Evolutionary conservation across 257 asterid genomes (phyloP).

Genomic region (Parsonsia alboflavescens): DNA sequence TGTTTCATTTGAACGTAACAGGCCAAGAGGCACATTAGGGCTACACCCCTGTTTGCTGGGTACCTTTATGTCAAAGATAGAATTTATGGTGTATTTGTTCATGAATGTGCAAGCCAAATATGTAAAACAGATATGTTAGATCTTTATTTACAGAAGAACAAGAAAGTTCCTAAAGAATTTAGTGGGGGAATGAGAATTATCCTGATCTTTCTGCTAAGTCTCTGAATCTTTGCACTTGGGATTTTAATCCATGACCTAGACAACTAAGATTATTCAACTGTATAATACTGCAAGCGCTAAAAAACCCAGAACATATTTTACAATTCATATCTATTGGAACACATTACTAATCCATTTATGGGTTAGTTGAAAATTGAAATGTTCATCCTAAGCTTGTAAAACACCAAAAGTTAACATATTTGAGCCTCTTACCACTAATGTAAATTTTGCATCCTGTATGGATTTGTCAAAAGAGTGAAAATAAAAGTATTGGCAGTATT

Average conservation of each 20-base stretch:
- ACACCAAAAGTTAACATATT: too few species aligned
- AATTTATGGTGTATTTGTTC: neutral
- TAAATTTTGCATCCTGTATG: too few species aligned
- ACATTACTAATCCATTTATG: neutral
- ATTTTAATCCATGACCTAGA: neutral
- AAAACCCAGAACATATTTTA: too few species aligned
- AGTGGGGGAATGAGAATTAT: neutral
- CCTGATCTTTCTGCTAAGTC: neutral
- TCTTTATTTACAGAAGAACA: too few species aligned
- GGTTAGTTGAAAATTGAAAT: too few species aligned
- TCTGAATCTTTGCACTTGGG: neutral
- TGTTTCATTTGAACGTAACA: neutral
- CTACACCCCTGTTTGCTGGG: neutral
- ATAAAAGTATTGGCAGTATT: neutral
- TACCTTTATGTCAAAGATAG: neutral
- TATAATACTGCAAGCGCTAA: neutral
- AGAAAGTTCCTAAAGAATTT: neutral
- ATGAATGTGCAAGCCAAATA: neutral
- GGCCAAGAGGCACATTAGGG: neutral
- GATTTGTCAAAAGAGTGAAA: neutral
- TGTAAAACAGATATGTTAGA: neutral
- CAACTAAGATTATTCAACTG: too few species aligned
- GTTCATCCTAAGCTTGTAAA: too few species aligned
- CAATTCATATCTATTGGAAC: neutral
- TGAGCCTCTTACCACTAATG: neutral